These are phyloP conservation scores for Epichloe hybrida DNA, from an alignment of 2,329 filamentous ascomycete genomes.

Conservation along the genomic window DNA sequence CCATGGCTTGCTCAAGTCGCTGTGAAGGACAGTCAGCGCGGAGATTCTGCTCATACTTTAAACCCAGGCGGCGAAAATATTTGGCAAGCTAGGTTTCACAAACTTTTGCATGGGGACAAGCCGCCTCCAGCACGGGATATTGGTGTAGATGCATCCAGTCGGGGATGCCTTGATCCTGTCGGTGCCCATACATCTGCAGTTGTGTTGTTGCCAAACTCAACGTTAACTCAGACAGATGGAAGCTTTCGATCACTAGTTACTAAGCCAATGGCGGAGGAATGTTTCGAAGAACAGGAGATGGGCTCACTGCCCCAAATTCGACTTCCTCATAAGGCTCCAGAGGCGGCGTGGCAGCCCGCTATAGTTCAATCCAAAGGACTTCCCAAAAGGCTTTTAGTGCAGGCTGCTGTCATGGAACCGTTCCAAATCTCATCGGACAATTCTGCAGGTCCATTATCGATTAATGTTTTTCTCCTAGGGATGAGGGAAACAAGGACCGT, in stretches of 20 bases:
- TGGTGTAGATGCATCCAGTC: conserved; percentile 54
- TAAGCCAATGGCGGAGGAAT: conserved; percentile 63
- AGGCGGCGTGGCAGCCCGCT: conserved; percentile 49
- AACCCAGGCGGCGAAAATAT: conserved; percentile 24
- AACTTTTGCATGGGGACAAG: conserved; percentile 57
- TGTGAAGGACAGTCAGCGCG: conserved; percentile 18
- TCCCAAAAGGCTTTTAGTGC: conserved; percentile 35
- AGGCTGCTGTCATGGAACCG: conserved; percentile 21
- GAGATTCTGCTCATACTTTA: conserved; percentile 9
- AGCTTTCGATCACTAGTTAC: conserved; percentile 36
- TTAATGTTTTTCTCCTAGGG: conserved; percentile 29
- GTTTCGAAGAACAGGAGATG: conserved; percentile 71
- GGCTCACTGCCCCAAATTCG: conserved; percentile 60
- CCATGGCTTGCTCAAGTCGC: conserved; percentile 23
- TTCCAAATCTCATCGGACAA: conserved; percentile 21
- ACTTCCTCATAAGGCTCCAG: conserved; percentile 49
- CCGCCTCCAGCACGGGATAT: conserved; percentile 43
- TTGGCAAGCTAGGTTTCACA: conserved; percentile 80
- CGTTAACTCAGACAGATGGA: conserved; percentile 14
- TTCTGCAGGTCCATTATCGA: conserved; percentile 20
- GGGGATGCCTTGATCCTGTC: conserved; percentile 48
- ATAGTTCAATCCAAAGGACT: conserved; percentile 39
- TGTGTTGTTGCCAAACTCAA: conserved; percentile 47
- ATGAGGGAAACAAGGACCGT: conserved; percentile 26
- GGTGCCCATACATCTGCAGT: conserved; percentile 41